A percentile compares a stretch with the other conserved stretches of the same genome.
These are phyloP conservation scores for Wakefieldia striispora DNA, from an alignment of 768 basidiomycete species.

Conservation along the genomic window DNA sequence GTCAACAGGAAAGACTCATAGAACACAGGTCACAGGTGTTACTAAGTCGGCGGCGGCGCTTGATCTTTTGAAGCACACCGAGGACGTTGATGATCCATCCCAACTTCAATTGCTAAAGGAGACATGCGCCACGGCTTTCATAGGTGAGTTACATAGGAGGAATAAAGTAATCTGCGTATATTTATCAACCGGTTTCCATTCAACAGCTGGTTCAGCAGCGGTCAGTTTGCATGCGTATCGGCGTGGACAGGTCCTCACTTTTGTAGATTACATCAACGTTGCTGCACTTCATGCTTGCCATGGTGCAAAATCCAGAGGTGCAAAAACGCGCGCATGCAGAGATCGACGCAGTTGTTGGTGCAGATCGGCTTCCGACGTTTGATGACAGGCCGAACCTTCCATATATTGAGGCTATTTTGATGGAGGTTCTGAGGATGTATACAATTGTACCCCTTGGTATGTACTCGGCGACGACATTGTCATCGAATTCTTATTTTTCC, in stretches of 20 bases:
- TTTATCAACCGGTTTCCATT: slow-evolving; percentile 7
- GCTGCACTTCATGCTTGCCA: slow-evolving; percentile 26
- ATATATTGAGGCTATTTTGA: background rate
- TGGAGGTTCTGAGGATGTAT: background rate
- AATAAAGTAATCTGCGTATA: background rate
- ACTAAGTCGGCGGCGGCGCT: too few relatives aligned
- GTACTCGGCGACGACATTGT: too few relatives aligned
- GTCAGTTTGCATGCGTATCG: background rate
- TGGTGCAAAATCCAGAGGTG: slow-evolving; percentile 27
- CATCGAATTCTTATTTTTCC: background rate
- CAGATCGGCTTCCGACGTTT: background rate
- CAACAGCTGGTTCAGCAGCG: slow-evolving; percentile 21
- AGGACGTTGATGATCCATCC: too few relatives aligned
- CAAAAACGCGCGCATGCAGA: slow-evolving; percentile 9
- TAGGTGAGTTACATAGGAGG: slow-evolving; percentile 11
- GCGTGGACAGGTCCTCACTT: too few relatives aligned
- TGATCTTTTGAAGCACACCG: too few relatives aligned
- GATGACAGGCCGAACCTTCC: background rate
- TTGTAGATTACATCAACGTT: slow-evolving; percentile 22
- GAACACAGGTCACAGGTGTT: too few relatives aligned
- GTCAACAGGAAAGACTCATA: too few relatives aligned
- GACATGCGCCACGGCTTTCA: too few relatives aligned
- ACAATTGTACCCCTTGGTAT: background rate
- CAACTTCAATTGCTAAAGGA: slow-evolving; percentile 2
- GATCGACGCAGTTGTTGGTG: background rate